Percentiles rank a stretch among this genome's conserved stretches.
Evolutionary conservation across 768 basidiomycete genomes (phyloP).

Genomic region (Mycena sanguinolenta): DNA sequence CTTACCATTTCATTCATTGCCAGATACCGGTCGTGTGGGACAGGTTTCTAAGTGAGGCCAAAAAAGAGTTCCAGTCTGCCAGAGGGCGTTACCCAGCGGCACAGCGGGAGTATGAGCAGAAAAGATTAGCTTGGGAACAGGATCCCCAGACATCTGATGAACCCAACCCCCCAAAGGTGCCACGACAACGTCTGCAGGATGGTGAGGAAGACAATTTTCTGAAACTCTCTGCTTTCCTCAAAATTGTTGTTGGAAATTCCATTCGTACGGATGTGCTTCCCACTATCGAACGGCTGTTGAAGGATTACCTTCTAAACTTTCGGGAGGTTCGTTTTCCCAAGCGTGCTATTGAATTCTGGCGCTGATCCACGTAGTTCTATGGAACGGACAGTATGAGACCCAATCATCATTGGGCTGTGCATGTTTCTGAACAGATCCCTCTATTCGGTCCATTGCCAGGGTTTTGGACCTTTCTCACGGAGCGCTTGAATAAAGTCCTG

Average conservation of each 20-base stretch:
- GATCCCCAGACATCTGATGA: background rate
- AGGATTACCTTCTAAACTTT: background rate
- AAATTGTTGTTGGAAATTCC: background rate
- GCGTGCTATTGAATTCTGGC: no score
- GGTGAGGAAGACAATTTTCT: conserved; percentile 5
- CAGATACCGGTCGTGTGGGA: background rate
- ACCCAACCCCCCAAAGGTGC: background rate
- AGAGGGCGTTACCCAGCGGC: background rate
- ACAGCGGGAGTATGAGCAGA: background rate
- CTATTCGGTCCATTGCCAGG: no score
- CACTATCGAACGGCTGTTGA: background rate
- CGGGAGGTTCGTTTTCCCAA: no score
- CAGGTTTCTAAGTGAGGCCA: background rate
- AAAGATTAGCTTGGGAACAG: background rate
- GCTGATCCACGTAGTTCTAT: no score
- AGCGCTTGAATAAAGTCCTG: no score
- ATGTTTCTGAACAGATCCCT: no score
- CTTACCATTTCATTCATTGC: background rate
- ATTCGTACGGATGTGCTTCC: background rate
- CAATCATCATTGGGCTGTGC: no score
- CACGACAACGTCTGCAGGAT: background rate
- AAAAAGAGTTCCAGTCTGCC: background rate
- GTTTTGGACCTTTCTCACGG: no score
- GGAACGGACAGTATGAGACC: no score
- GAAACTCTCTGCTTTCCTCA: background rate